Conservation (phyloP, 2,329 filamentous ascomycete species). For the Aspergillus transmontanensis region DNA sequence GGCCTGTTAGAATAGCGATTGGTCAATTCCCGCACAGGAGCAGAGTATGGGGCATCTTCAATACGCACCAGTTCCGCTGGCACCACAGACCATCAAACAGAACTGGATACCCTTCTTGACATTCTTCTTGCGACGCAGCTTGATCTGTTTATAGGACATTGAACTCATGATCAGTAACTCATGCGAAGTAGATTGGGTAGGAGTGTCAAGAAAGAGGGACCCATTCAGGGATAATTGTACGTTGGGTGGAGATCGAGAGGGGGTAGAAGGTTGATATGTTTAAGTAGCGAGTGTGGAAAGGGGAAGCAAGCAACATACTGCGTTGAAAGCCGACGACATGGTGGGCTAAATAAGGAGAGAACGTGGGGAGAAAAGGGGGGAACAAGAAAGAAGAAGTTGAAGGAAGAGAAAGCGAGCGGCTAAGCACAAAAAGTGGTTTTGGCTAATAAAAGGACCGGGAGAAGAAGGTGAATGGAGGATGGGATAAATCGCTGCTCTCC, state of each 20-base stretch:
- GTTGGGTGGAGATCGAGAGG: slow-evolving; percentile 20
- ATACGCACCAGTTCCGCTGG: slow-evolving; percentile 87
- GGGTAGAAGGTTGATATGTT: slow-evolving; percentile 15
- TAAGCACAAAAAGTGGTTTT: slow-evolving; percentile 18
- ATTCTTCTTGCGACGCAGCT: slow-evolving; percentile 99
- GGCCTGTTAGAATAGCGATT: slow-evolving; percentile 59
- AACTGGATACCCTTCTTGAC: slow-evolving; percentile 99
- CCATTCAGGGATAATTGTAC: slow-evolving; percentile 19
- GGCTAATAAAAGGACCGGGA: slow-evolving; percentile 13
- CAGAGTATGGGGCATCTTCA: slow-evolving; percentile 1
- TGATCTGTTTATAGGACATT: slow-evolving; percentile 61
- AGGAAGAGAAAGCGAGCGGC: slow-evolving; percentile 25
- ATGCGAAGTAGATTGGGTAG: neutral
- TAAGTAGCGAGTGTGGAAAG: slow-evolving; percentile 24
- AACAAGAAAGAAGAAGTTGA: slow-evolving; percentile 20
- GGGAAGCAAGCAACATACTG: slow-evolving; percentile 48
- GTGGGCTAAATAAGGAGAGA: slow-evolving; percentile 35
- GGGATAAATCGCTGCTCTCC: slow-evolving; percentile 23
- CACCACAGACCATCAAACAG: slow-evolving; percentile 99
- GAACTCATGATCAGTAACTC: slow-evolving; percentile 9
- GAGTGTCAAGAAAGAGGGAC: neutral
- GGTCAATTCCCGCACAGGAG: slow-evolving; percentile 16
- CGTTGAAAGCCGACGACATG: slow-evolving; percentile 58
- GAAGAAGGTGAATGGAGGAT: slow-evolving; percentile 7
- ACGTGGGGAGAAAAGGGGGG: slow-evolving; percentile 21